A percentile compares a stretch with the other conserved stretches of the same genome.
These are phyloP conservation scores for Paraleonurus japonicus DNA, from an alignment of 257 asterid species.

Conservation along the genomic window DNA sequence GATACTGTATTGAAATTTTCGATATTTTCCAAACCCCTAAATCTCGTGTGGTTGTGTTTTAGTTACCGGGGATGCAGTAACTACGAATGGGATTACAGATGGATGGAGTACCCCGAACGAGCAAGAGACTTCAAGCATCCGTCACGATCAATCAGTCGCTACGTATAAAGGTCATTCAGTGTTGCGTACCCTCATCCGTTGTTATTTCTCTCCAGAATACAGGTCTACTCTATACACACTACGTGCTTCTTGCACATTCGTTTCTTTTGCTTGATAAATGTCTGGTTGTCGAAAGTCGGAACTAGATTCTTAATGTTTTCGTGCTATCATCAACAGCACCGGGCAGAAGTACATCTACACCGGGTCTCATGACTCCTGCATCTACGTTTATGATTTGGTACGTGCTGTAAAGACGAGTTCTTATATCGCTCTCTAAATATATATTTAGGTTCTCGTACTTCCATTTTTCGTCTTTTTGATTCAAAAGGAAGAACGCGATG, in stretches of 20 bases:
- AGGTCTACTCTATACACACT: constrained; percentile 48
- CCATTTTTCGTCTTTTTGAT: no score
- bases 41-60: constrained; percentile 19
- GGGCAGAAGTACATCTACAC: constrained; percentile 91
- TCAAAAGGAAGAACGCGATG: not conserved
- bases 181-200: constrained; percentile 68
- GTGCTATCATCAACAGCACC: constrained; percentile 50
- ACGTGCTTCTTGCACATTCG: not conserved
- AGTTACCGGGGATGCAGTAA: constrained; percentile 51
- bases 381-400: constrained; percentile 84
- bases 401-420: constrained; percentile 17
- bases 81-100: constrained; percentile 86
- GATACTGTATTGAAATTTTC: no score
- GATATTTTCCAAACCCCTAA: not conserved
- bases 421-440: no score
- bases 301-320: not conserved
- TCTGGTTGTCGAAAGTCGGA: not conserved
- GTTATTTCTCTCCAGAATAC: constrained; percentile 82
- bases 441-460: not conserved
- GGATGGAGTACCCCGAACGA: constrained; percentile 73
- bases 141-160: constrained; percentile 51
- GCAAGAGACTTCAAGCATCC: constrained; percentile 54
- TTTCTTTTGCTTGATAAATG: not conserved
- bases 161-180: constrained; percentile 64
- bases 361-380: constrained; percentile 70